These are phyloP conservation scores for Solanum hybrid DNA, from an alignment of 305 asterid genomes.

Conservation along the genomic window DNA sequence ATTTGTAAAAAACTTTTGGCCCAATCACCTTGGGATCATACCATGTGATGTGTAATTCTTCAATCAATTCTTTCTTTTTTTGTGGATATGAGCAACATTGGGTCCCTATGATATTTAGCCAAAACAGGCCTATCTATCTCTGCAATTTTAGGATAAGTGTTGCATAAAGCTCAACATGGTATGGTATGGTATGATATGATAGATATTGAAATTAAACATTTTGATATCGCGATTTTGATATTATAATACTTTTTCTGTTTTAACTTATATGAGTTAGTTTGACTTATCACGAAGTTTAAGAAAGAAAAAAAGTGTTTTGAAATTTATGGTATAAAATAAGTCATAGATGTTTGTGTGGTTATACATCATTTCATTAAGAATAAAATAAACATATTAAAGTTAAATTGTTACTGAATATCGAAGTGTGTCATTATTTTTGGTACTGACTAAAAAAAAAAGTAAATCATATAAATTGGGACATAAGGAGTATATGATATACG, in stretches of 20 bases:
- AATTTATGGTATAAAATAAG: accelerated
- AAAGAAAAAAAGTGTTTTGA: too few species aligned
- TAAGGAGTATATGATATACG: background rate
- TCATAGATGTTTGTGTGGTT: too few species aligned
- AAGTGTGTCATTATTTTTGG: background rate
- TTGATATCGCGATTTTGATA: too few species aligned
- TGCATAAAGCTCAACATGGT: background rate
- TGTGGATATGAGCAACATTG: background rate
- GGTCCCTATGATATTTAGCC: background rate
- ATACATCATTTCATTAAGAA: background rate
- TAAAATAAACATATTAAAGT: too few species aligned
- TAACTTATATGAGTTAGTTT: too few species aligned
- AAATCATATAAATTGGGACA: background rate
- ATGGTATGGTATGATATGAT: background rate
- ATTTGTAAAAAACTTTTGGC: background rate
- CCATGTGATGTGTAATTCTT: background rate
- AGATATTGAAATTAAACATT: accelerated
- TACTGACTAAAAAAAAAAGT: too few species aligned
- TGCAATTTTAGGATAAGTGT: background rate
- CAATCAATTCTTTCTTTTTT: background rate
- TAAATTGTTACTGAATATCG: too few species aligned
- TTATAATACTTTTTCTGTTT: too few species aligned
- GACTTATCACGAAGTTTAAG: accelerated
- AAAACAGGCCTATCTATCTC: background rate
- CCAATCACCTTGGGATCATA: background rate